Conservation (phyloP, 1,284 basidiomycete species). For the Ceratobasidium sp. region DNA sequence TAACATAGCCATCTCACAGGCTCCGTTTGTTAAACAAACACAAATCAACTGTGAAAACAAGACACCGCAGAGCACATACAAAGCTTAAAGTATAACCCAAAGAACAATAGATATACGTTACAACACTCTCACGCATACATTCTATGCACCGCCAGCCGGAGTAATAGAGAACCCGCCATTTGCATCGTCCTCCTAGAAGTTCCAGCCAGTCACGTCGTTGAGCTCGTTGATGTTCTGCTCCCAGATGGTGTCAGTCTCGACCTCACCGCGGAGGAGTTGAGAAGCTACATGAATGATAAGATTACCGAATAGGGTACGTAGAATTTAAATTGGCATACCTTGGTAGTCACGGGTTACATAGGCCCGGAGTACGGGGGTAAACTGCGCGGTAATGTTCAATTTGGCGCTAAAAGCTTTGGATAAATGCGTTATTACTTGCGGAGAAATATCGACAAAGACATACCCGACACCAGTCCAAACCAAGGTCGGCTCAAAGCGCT, state of each 20-base stretch:
- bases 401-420: not conserved
- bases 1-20: not conserved
- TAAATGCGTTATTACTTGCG: not conserved
- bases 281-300: too few relatives aligned
- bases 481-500: slow-evolving; percentile 20
- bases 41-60: too few relatives aligned
- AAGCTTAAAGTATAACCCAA: not conserved
- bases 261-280: not conserved
- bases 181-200: not conserved
- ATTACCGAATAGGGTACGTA: too few relatives aligned
- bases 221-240: not conserved
- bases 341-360: slow-evolving; percentile 22
- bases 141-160: not conserved
- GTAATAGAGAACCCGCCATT: not conserved
- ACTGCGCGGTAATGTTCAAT: slow-evolving; percentile 27
- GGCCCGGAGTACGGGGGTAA: slow-evolving; percentile 11
- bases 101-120: not conserved
- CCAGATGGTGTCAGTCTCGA: slow-evolving; percentile 20
- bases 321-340: not conserved
- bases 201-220: not conserved
- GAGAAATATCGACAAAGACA: not conserved
- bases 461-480: slow-evolving; percentile 36
- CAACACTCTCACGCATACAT: not conserved
- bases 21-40: too few relatives aligned
- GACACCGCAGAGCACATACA: not conserved